Evolutionary conservation across 495 filamentous ascomycete genomes (phyloP), one percentile per base, ranked within the genome.

Genomic region (Hypoxylon cercidicola): DNA sequence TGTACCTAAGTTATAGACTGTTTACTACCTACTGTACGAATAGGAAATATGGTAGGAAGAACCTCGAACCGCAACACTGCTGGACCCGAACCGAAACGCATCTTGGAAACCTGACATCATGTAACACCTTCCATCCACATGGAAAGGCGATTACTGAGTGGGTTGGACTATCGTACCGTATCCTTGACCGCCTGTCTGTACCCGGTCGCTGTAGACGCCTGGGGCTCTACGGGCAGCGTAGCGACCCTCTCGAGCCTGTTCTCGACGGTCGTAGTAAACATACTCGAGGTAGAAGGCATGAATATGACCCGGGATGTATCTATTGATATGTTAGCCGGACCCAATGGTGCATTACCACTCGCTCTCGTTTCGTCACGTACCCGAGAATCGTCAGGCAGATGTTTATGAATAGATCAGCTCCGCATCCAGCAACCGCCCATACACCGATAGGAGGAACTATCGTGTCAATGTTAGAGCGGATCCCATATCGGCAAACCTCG

Each of bases 271-370:
- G 67, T 89, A 97, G 73, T 95, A 97, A 47, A 96, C 84, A 69
- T 91, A 97, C 76, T 93, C 88, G 55, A 97, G 67, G 71, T 97
- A 98, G 78, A 96, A 96, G 6, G 92, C 94, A 72, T 97, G 94
- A 21, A 97, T 84, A 64, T 94, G 88, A 6, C 91, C 91, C 1
- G 92, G 92, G 54, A 95, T 73, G 66, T 88, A 90, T 2, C 90
- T 92, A 55, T 49, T 28, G 11, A 15, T 19, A 15, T 46, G 43
- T 60, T 35, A 64, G 55, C 59, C 18, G 20, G 37, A 15, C 3
- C 30, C 23, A 32, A 13, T 18, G 35, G 32, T 20, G 16, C 20
- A 10, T 15, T 15, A 19, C n/a, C 12, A 40, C 34, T n/a, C 41
- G 13, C 15, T 37, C 16, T 51, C 9, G 43, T n/a, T 50, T 46